Conservation (phyloP, 192 early-diverging fungal genomes). For the Spinellus fusiger region DNA sequence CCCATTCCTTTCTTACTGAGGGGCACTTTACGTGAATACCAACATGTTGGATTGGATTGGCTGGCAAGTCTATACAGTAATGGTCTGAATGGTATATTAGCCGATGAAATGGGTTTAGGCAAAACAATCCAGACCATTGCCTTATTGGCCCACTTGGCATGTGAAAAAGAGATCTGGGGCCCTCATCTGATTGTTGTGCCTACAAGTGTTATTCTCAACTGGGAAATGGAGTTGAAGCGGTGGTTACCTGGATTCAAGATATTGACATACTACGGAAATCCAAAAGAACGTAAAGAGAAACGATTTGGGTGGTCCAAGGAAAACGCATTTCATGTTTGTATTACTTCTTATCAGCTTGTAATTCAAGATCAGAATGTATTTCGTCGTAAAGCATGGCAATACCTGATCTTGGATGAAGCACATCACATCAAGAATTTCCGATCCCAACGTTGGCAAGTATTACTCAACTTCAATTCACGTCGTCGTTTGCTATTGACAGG, state of each 20-base stretch:
- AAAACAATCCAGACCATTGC: constrained; percentile 67
- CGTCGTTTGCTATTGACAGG: constrained; percentile 76
- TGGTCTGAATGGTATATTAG: constrained; percentile 69
- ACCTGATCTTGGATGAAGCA: constrained; percentile 62
- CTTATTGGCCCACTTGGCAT: constrained; percentile 60
- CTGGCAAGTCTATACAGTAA: constrained; percentile 80
- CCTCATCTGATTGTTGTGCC: constrained; percentile 75
- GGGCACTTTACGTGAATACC: constrained; percentile 78
- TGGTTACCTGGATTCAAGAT: constrained; percentile 72
- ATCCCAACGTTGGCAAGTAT: constrained; percentile 67
- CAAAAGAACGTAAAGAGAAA: constrained; percentile 58
- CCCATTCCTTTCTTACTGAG: constrained; percentile 55
- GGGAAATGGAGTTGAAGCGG: constrained; percentile 67
- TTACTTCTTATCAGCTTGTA: constrained; percentile 59
- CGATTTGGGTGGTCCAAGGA: constrained; percentile 53
- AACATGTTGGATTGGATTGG: constrained; percentile 89
- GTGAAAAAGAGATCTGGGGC: constrained; percentile 53
- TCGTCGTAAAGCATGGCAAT: constrained; percentile 60
- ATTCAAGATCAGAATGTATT: constrained; percentile 51
- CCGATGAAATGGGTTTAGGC: constrained; percentile 64
- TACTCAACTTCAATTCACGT: constrained; percentile 62
- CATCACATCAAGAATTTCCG: constrained; percentile 75
- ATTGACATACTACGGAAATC: constrained; percentile 71
- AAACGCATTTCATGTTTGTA: constrained; percentile 57
- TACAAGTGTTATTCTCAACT: constrained; percentile 70